Conservation (phyloP, 768 basidiomycete genomes). For the Mycena galericulata region DNA sequence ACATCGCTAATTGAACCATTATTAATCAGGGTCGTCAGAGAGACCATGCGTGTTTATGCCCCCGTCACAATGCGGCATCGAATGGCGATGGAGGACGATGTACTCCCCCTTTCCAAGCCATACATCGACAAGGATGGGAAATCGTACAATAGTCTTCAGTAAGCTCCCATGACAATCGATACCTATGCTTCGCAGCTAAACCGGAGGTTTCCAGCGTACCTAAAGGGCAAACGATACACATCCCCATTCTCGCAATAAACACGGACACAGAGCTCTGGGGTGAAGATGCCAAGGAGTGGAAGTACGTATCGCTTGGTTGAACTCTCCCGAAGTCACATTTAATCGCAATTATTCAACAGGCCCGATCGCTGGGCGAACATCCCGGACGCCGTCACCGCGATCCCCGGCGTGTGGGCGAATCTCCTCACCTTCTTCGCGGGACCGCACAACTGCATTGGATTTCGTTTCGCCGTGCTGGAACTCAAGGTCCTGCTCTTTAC, state of each 20-base stretch:
- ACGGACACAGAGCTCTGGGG: constrained; percentile 69
- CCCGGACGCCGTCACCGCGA: constrained; percentile 54
- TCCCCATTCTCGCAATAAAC: constrained; percentile 69
- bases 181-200: too few relatives aligned
- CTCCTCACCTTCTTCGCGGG: constrained; percentile 73
- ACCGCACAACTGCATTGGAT: not conserved
- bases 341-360: not conserved
- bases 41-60: constrained; percentile 53
- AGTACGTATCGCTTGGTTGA: not conserved
- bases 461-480: constrained; percentile 9
- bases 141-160: not conserved
- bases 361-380: constrained; percentile 20
- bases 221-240: constrained; percentile 54
- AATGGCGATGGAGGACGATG: constrained; percentile 47
- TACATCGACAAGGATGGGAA: too few relatives aligned
- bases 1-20: not conserved
- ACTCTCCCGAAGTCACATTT: not conserved
- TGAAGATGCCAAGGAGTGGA: constrained; percentile 61
- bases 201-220: too few relatives aligned
- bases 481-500: constrained; percentile 40
- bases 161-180: too few relatives aligned
- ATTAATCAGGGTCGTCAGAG: constrained; percentile 52
- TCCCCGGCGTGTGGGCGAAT: constrained; percentile 74
- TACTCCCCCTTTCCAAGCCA: constrained; percentile 48
- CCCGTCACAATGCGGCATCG: constrained; percentile 46